Evolutionary conservation across 177 flowering plant species (phyloP), one percentile per base, ranked within the genome.

Genomic region (Telopea speciosissima): DNA sequence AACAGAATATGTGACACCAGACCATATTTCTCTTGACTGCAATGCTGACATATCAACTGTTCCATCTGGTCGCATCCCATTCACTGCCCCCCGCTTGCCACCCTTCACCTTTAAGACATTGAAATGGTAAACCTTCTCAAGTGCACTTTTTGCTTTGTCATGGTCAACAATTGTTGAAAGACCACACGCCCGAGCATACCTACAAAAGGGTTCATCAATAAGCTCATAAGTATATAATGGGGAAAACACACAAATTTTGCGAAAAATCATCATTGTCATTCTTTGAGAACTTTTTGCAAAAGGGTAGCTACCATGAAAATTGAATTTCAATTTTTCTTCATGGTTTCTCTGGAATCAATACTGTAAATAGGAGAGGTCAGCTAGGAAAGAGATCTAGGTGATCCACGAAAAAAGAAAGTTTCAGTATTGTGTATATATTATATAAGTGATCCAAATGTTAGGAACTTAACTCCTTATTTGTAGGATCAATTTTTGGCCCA

Each of bases 11-110:
- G 99, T 95, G 63, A 91, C 94, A 54, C 99, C 99, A 2, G 94
- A 68, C 99, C 99, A 95, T 74, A 95, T 83, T 80, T 95, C 97
- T 76, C 91, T 86, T 5, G 99, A 95, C 78, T 95, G 97, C 90
- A 95, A 84, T 0, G 86, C 74, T 40, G 90, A 73, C 83, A 73
- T 81, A 75, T 95, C 99, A 65, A 91, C 84, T 69, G 62, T 85
- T 64, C 99, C 99, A 84, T 81, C 80, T 24, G 99, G 97, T 31
- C 83, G 83, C 97, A 95, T 95, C 40, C 99, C 99, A 67, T 95
- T 95, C 24, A 91, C 85, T 14, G 97, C 99, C 68, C 99, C 99
- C n/a, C 87, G 78, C 71, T 33, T 87, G 52, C 99, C 99, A 73
- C 83, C 85, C 73, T 87, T 86, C 25, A 92, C 81, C 84, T 88